These are phyloP conservation scores for Populus deltoides DNA, from an alignment of 345 rosid species.

Conservation along the genomic window DNA sequence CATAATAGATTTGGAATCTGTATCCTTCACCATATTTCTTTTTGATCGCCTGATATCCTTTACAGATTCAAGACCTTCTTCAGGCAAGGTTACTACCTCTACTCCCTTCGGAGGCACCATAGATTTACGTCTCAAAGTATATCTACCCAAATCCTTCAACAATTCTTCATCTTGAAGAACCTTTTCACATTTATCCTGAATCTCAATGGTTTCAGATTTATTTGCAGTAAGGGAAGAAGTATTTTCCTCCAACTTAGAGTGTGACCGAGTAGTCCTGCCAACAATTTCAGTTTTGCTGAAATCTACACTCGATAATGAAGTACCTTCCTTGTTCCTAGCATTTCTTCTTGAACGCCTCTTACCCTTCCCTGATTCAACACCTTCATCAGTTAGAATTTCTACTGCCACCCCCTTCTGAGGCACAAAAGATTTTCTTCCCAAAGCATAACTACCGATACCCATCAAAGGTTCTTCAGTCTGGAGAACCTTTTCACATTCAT, in stretches of 20 bases:
- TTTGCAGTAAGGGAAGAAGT: conserved; percentile 5
- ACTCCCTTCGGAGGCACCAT: not conserved
- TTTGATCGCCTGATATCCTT: conserved; percentile 14
- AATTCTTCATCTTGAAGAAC: not conserved
- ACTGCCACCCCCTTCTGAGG: not conserved
- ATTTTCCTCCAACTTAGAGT: conserved; percentile 6
- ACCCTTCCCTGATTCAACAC: conserved; percentile 6
- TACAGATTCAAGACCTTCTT: conserved; percentile 5
- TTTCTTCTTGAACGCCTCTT: not conserved
- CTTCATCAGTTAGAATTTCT: not conserved
- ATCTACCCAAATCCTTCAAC: not conserved
- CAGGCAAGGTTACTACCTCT: not conserved
- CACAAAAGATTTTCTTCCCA: not conserved
- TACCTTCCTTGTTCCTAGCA: not conserved
- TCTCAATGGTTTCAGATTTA: not conserved
- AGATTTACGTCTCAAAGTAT: conserved; percentile 3
- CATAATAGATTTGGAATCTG: not conserved
- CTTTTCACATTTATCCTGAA: not conserved
- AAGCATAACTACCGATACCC: not conserved
- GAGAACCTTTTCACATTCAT: not conserved
- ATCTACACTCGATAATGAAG: not conserved
- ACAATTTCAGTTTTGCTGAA: conserved; percentile 10
- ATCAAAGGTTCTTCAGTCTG: not conserved
- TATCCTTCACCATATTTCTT: conserved; percentile 4
- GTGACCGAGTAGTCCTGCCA: conserved; percentile 28